A percentile compares a stretch with the other conserved stretches of the same genome.
phyloP scores from a whole-genome alignment of 495 filamentous ascomycete species.

The Talaromyces thailandensis region DNA sequence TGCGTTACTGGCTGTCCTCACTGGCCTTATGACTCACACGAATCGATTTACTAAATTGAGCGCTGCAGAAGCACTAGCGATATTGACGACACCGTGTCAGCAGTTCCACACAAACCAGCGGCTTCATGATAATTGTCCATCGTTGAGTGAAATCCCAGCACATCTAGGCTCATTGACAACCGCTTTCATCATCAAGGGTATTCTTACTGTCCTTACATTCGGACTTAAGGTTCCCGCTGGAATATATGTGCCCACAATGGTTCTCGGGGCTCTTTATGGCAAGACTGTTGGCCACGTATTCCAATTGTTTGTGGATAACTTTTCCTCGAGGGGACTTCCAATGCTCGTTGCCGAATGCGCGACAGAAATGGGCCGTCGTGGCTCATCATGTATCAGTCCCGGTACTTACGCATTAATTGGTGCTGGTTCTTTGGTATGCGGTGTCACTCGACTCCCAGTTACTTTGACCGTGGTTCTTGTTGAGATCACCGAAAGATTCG shows the following conservation, averaged over 20 bases:
- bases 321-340: background rate
- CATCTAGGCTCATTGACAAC: background rate
- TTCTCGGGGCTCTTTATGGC: background rate
- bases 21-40: background rate
- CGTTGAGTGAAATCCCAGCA: background rate
- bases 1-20: background rate
- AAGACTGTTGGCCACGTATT: background rate
- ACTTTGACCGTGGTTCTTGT: background rate
- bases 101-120: background rate
- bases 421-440: background rate
- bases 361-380: background rate
- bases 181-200: background rate
- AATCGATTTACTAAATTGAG: background rate
- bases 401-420: background rate
- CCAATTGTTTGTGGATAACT: background rate
- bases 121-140: background rate
- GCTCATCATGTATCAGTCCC: background rate
- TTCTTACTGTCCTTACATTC: background rate
- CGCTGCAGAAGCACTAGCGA: background rate
- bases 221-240: background rate
- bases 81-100: background rate
- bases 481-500: background rate
- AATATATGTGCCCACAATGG: background rate
- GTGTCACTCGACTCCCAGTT: background rate
- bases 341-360: background rate